Evolutionary conservation across 116 monocot species (phyloP), one percentile per base, ranked within the genome.

Genomic region (Thalassia testudinum): DNA sequence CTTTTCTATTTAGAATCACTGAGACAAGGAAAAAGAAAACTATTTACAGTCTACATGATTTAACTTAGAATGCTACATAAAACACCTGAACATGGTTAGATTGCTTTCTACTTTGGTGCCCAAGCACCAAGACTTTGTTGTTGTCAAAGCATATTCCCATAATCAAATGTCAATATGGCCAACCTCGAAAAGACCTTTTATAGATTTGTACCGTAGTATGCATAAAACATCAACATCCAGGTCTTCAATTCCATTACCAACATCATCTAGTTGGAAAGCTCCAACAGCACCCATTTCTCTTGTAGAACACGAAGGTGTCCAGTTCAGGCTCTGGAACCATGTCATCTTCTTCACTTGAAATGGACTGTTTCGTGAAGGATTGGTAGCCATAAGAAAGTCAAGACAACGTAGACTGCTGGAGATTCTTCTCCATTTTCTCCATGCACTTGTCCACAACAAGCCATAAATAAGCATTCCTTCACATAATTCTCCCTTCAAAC

Each of bases 281-380:
- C 95, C 95, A 25, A 97, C 76, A 29, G 59, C 77, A 19, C 63
- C 61, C n/a, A 54, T 82, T 97, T 21, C 82, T 79, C 59, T 97
- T 97, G 70, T 89, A 97, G 70, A 97, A 97, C 26, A 97, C 82
- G 52, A 88, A 97, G 15, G 88, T 97, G 47, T 88, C 89, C 16
- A 89, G 66, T 38, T 89, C 76, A 0, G 88, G 95, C 61, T 76
- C 76, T 20, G 84, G 84, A 70, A 95, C 95, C 88, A 95, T 95
- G 55, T 95, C 95, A 72, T 95, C 88, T 70, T 95, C 81, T 60
- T 85, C 88, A 58, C 88, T 95, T 38, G 95, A 88, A 50, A 76
- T 74, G 20, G 88, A 88, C 67, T 95, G 95, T 43, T 72, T 76
- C 42, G 75, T 17, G 18, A 88, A 55, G 47, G 85, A 88, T 29